Base-by-base conservation (phyloP, 805 yeast species). In the Ogataea parapolymorpha region DNA sequence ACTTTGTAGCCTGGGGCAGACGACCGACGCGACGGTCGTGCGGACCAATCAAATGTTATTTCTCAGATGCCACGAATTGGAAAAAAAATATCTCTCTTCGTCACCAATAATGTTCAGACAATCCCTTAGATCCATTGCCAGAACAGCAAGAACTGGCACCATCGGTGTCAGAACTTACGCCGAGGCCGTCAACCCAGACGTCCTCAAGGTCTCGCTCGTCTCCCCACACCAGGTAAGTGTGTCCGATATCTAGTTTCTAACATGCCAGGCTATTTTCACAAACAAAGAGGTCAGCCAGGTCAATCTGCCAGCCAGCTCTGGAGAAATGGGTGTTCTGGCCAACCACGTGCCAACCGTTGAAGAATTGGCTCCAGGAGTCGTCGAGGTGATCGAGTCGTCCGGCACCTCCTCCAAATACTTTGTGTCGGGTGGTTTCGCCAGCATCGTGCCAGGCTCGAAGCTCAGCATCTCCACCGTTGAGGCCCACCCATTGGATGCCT, bases 261-360 rank as follows among this genome's bases (percentile, higher is more conserved):
- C 39, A 13, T 28, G 16, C 9, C 32, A 62, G 66, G 56, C 67
- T 26, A 28, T 60, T 37, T 46, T 61, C 49, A 39, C 54, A 26
- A 51, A 60, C 54, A 61, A 62, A 50, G 65, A 55, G 47, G 66
- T 63, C 50, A 59, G 71, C 61, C 88, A 93, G 76, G 98, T 93
- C 56, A 93, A 93, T 74, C 75, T 93, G 55, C 99, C 99, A 62
- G 95, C 96, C 51, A 76, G 83, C 60, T 82, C 93, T 54, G 99
- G 99, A 67, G 95, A 86, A 64, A 79, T 91, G 70, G 99, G 99
- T 86, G 79, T 93, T 53, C 74, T 93, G 63, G 96, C 98, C 58
- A 84, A 87, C 74, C 99, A 93, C 80, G 96, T 93, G 61, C 98
- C 99, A 59, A 80, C 85, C 59, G 88, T 91, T 51, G 98, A 93